Base-by-base conservation (phyloP, 177 flowering plant species). In the Vitis hybrid region DNA sequence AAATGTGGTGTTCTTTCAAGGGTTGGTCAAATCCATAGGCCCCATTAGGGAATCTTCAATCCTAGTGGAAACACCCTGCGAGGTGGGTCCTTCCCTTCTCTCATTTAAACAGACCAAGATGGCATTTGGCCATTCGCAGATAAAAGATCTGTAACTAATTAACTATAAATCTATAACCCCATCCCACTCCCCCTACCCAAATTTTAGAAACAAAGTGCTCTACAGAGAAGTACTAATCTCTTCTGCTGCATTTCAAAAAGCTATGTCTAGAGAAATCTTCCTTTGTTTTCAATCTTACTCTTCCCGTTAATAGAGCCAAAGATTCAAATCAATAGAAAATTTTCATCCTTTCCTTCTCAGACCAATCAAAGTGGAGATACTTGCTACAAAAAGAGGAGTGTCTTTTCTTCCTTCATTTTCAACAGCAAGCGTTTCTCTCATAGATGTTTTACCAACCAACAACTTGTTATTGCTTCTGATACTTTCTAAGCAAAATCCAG, bases 1-100 rank as follows among this genome's bases (percentile, higher is more conserved):
- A 39, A 39, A 54, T 32, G 60, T 64, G 64, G 62, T 49, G 11
- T 59, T 2, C 51, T 17, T 26, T 57, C 13, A 14, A 71, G 66
- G 62, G 63, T 49, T 51, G 39, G 74, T 71, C 72, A 67, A 74
- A 74, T 73, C 62, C 3, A 30, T 26, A 55, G 64, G 61, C 26
- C 45, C 30, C 59, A 58, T 13, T 1, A 26, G 59, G 70, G 72
- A 68, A 68, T 56, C 62, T 68, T 52, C 4, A 45, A 19, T 59
- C 23, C 14, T 55, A 69, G 75, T 72, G 73, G 73, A 48, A 49
- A 57, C 21, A 58, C 19, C 18, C 51, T 23, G 65, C 52, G 60
- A 21, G 66, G 59, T 65, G 65, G 60, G 34, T 23, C 26, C 30
- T 30, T 6, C 13, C 19, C n/a, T 23, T 12, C 62, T 60, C 39